Evolutionary conservation across 306 rosid genomes (phyloP).

Genomic region (Begonia peltatifolia): DNA sequence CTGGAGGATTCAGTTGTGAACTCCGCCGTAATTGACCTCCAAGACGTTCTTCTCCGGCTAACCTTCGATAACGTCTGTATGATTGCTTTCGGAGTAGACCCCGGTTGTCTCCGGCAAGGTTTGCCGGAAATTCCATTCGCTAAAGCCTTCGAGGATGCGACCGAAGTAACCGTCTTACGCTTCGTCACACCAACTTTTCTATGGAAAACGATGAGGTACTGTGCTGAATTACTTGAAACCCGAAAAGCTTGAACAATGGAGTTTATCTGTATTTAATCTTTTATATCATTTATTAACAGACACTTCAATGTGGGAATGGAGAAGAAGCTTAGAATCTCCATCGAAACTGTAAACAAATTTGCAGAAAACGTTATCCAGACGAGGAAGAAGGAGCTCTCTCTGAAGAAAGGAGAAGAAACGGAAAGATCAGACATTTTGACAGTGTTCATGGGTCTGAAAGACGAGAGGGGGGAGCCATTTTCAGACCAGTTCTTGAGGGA

Average conservation of each 20-base stretch:
- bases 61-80: slow-evolving; percentile 88
- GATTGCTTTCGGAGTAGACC: slow-evolving; percentile 91
- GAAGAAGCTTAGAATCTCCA: slow-evolving; percentile 40
- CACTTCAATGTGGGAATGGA: slow-evolving; percentile 52
- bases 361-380: slow-evolving; percentile 60
- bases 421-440: slow-evolving; percentile 48
- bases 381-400: slow-evolving; percentile 51
- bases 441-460: slow-evolving; percentile 54
- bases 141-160: slow-evolving; percentile 77
- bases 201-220: slow-evolving; percentile 61
- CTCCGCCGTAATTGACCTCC: slow-evolving; percentile 34
- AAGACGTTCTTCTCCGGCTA: slow-evolving; percentile 59
- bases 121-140: slow-evolving; percentile 68
- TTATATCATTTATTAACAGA: slow-evolving; percentile 13
- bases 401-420: background rate
- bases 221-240: no score
- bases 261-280: background rate
- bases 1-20: slow-evolving; percentile 24
- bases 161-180: slow-evolving; percentile 56
- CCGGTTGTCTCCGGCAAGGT: slow-evolving; percentile 51
- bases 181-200: slow-evolving; percentile 45
- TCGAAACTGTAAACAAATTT: slow-evolving; percentile 56
- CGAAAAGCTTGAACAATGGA: no score
- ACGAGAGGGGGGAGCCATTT: slow-evolving; percentile 49
- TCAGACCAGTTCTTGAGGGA: slow-evolving; percentile 79